These are phyloP conservation scores for Blepharisma japonicum DNA, from an alignment of 73 alveolate genomes.

Conservation along the genomic window DNA sequence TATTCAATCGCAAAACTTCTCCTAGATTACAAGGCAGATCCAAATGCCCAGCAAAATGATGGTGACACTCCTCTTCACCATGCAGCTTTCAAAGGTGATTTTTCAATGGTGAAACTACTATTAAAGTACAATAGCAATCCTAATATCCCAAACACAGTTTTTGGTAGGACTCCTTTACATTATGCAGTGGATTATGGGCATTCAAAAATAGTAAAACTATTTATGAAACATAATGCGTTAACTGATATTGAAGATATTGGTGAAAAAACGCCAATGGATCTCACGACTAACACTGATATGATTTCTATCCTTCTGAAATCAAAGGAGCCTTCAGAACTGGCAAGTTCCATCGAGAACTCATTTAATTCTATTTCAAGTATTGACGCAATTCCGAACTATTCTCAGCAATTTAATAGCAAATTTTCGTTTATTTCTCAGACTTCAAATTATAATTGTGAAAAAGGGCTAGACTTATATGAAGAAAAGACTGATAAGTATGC, in stretches of 20 bases:
- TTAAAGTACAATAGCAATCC: conserved; percentile 60
- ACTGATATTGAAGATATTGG: background rate
- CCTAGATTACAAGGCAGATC: conserved; percentile 53
- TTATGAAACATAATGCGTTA: background rate
- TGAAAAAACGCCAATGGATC: background rate
- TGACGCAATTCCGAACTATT: background rate
- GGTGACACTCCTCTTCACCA: conserved; percentile 63
- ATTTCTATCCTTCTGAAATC: background rate
- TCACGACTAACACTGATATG: background rate
- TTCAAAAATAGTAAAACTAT: background rate
- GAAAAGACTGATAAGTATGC: background rate
- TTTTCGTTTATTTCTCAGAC: background rate
- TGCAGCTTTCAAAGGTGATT: conserved; percentile 67
- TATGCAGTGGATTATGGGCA: background rate
- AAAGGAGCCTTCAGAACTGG: background rate
- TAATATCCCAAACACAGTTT: conserved; percentile 29
- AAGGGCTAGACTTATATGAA: background rate
- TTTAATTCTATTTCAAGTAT: background rate
- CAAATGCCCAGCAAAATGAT: conserved; percentile 61
- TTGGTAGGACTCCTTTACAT: conserved; percentile 7
- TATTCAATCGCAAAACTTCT: conserved; percentile 55
- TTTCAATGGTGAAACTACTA: conserved; percentile 48
- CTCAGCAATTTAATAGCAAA: background rate
- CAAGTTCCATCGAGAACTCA: background rate
- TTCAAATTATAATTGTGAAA: background rate